Evolutionary conservation across 148 eudicot species (phyloP).

Genomic region (Suaeda aralocaspica): DNA sequence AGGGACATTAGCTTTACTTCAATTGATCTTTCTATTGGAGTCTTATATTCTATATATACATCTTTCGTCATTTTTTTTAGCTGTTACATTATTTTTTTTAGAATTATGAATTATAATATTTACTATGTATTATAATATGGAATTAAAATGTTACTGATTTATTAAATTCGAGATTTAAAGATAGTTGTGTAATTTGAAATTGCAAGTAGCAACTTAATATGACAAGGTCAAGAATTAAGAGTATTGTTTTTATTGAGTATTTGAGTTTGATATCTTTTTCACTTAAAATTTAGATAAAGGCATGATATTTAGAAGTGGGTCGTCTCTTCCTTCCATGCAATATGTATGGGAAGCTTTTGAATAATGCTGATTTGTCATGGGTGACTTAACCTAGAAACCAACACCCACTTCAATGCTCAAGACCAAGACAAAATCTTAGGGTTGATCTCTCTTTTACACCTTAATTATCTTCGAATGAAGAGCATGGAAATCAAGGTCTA

Average conservation of each 20-base stretch:
- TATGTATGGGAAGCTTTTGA: constrained; percentile 22
- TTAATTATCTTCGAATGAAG: constrained; percentile 13
- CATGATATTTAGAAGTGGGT: constrained; percentile 30
- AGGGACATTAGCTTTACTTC: constrained; percentile 52
- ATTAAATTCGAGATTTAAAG: too few species aligned
- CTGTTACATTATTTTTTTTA: too few species aligned
- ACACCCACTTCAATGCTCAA: constrained; percentile 21
- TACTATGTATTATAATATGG: too few species aligned
- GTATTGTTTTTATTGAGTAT: too few species aligned
- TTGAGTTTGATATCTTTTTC: not conserved
- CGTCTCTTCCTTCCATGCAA: constrained; percentile 26
- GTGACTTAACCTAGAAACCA: constrained; percentile 23
- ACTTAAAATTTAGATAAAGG: constrained; percentile 21
- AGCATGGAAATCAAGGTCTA: constrained; percentile 14
- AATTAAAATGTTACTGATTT: too few species aligned
- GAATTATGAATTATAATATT: too few species aligned
- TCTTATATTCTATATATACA: too few species aligned
- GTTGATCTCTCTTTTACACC: constrained; percentile 18
- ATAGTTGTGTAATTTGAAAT: too few species aligned
- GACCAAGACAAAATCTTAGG: constrained; percentile 30
- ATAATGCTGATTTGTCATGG: constrained; percentile 9
- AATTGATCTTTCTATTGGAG: constrained; percentile 1
- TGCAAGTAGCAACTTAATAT: too few species aligned
- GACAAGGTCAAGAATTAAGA: too few species aligned
- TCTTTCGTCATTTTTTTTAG: too few species aligned